These are phyloP conservation scores for Gossypium trilobum DNA, from an alignment of 441 rosid genomes.

Conservation along the genomic window DNA sequence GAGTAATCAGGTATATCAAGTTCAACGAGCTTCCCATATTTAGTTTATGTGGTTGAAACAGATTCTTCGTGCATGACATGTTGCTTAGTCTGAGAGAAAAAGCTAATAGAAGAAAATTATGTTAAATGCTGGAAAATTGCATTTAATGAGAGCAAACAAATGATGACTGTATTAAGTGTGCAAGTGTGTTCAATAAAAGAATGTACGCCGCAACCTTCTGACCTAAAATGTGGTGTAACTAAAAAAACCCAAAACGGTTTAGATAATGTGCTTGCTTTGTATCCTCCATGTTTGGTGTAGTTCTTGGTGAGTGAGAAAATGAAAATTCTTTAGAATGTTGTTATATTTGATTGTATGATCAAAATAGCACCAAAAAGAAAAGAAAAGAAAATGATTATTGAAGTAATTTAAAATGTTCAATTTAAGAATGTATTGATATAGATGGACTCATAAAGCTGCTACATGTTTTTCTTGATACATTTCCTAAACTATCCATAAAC, in stretches of 20 bases:
- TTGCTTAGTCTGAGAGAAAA: constrained; percentile 8
- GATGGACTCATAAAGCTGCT: not conserved
- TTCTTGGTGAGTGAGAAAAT: not conserved
- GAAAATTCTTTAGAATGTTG: not conserved
- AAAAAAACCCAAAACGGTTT: not conserved
- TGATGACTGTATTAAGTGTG: not conserved
- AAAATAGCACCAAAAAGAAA: not conserved
- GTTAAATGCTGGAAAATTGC: not conserved
- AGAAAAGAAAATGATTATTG: not conserved
- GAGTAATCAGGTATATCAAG: constrained; percentile 66
- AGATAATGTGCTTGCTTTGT: not conserved
- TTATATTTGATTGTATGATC: not conserved
- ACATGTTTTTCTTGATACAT: not conserved
- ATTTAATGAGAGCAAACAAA: not conserved
- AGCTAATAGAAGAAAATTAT: not conserved
- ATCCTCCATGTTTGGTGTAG: not conserved
- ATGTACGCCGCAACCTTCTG: not conserved
- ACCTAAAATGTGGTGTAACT: not conserved
- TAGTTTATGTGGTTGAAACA: constrained; percentile 5
- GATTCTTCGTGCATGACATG: constrained; percentile 6
- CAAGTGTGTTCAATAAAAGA: not conserved
- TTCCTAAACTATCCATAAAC: too few species aligned
- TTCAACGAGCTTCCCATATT: not conserved
- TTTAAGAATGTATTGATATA: not conserved
- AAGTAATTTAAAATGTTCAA: not conserved